Evolutionary conservation across 2,329 filamentous ascomycete genomes (phyloP).

Genomic region (Sphaerulina musiva): DNA sequence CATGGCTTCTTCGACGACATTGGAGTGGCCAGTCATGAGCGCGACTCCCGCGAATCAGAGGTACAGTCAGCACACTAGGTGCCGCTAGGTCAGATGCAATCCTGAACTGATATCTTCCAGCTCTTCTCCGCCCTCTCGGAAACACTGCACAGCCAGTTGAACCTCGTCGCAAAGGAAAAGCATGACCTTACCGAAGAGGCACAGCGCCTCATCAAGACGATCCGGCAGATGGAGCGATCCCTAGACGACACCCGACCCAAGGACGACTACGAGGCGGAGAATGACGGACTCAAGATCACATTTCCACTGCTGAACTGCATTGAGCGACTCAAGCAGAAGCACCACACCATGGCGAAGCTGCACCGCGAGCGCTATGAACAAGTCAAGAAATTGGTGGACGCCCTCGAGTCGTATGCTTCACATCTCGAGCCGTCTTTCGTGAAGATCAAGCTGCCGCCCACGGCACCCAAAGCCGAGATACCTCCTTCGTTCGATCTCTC

Average conservation of each 20-base stretch:
- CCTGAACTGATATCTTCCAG: constrained; percentile 41
- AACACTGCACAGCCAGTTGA: constrained; percentile 83
- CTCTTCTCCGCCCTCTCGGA: constrained; percentile 88
- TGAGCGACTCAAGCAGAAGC: constrained; percentile 75
- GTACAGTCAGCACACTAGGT: constrained; percentile 45
- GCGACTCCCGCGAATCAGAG: constrained; percentile 82
- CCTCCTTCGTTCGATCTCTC: constrained; percentile 89
- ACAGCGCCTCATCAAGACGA: constrained; percentile 72
- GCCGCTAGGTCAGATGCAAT: neutral
- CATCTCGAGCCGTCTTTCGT: constrained; percentile 89
- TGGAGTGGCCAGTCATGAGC: constrained; percentile 86
- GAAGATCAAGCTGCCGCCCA: constrained; percentile 76
- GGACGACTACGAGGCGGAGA: constrained; percentile 58
- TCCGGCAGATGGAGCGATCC: constrained; percentile 88
- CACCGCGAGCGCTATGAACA: constrained; percentile 92
- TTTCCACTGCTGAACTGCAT: constrained; percentile 78
- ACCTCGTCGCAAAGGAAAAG: constrained; percentile 80
- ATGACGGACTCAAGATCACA: constrained; percentile 67
- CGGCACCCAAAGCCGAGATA: constrained; percentile 65
- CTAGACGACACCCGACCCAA: constrained; percentile 67
- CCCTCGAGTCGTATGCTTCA: constrained; percentile 90
- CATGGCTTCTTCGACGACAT: constrained; percentile 97
- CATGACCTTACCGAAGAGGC: constrained; percentile 86
- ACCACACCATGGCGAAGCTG: constrained; percentile 68
- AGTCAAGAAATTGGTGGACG: constrained; percentile 89